Conservation (phyloP, 345 rosid genomes). For the Eucalyptus paniculata region DNA sequence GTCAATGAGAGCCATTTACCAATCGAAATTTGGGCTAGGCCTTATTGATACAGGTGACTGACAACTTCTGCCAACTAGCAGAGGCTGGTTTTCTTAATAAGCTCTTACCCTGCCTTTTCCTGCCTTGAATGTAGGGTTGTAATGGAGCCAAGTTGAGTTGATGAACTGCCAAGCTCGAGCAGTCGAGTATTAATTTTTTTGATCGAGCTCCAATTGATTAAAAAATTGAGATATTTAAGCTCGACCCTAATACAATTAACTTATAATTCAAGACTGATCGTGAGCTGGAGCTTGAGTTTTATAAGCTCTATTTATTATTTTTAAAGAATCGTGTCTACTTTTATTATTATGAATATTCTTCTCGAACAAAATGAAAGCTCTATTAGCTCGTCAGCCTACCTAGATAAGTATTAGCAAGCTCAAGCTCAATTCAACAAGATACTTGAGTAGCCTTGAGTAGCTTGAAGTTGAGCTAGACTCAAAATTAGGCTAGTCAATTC, state of each 20-base stretch:
- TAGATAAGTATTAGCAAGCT: neutral
- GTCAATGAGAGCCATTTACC: slow-evolving; percentile 94
- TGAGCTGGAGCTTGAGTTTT: neutral
- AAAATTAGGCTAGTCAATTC: neutral
- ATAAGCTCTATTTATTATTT: neutral
- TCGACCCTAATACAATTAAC: neutral
- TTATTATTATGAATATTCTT: neutral
- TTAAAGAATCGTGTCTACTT: neutral
- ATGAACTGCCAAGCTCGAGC: neutral
- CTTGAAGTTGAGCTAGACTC: neutral
- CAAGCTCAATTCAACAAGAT: neutral
- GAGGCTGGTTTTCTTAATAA: neutral
- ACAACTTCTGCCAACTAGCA: neutral
- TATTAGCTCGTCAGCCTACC: neutral
- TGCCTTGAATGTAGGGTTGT: neutral
- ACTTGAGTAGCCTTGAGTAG: neutral
- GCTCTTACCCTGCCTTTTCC: neutral
- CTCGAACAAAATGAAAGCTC: neutral
- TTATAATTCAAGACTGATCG: neutral
- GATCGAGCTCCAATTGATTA: neutral
- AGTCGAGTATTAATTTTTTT: neutral
- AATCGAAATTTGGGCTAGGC: slow-evolving; percentile 80
- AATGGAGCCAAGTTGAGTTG: neutral
- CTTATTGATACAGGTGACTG: slow-evolving; percentile 69
- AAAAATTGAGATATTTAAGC: neutral